A percentile compares a stretch with the other conserved stretches of the same genome.
These are phyloP conservation scores for Pilatotrama ljubarskyi DNA, from an alignment of 768 basidiomycete genomes.

Conservation along the genomic window DNA sequence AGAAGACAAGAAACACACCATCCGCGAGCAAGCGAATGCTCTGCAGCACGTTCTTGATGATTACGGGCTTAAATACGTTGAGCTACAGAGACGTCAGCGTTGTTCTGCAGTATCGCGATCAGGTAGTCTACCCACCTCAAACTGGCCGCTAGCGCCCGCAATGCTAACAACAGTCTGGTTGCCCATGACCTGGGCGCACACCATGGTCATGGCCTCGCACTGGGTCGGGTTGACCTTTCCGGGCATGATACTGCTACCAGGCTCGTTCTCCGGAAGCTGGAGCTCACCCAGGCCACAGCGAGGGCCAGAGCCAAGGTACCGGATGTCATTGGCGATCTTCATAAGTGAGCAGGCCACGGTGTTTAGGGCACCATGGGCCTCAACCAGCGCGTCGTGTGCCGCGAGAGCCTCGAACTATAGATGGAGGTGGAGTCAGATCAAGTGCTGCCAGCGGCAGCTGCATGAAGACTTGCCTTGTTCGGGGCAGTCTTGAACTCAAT, in stretches of 20 bases:
- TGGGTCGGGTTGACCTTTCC: slow-evolving; percentile 99
- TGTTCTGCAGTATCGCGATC: not conserved
- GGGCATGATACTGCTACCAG: slow-evolving; percentile 99
- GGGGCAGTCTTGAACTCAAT: slow-evolving; percentile 94
- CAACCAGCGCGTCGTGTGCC: slow-evolving; percentile 96
- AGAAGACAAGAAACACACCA: slow-evolving; percentile 47
- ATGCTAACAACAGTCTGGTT: slow-evolving; percentile 93
- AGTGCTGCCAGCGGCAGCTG: not conserved
- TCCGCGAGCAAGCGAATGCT: slow-evolving; percentile 93
- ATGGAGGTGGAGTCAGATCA: slow-evolving; percentile 1
- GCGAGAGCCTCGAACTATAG: slow-evolving; percentile 94
- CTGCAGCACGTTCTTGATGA: slow-evolving; percentile 97
- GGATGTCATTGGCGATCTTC: slow-evolving; percentile 99
- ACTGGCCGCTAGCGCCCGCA: slow-evolving; percentile 94
- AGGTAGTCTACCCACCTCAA: slow-evolving; percentile 63
- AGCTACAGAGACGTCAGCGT: slow-evolving; percentile 48
- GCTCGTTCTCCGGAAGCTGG: slow-evolving; percentile 95
- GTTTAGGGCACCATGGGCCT: slow-evolving; percentile 96
- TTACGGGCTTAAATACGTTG: slow-evolving; percentile 99
- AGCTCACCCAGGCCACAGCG: slow-evolving; percentile 97
- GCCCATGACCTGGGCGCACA: slow-evolving; percentile 97
- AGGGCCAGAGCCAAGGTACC: slow-evolving; percentile 96
- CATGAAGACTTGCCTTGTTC: slow-evolving; percentile 70
- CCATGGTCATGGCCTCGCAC: slow-evolving; percentile 98
- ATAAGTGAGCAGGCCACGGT: slow-evolving; percentile 94